phyloP scores from a whole-genome alignment of 23 red algal genomes.

The Gracilaria domingensis region DNA sequence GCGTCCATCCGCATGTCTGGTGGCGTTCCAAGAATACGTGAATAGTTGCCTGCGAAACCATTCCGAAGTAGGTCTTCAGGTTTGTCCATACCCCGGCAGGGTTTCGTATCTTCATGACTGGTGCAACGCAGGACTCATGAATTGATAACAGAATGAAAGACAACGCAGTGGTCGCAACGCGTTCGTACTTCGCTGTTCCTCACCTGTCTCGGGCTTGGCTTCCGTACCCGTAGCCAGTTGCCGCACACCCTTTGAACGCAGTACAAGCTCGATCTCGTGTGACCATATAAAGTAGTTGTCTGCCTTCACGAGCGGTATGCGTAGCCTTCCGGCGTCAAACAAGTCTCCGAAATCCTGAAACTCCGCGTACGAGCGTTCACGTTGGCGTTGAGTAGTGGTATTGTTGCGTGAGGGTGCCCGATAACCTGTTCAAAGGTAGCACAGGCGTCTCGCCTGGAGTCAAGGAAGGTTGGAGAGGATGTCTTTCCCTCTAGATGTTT shows the following conservation, averaged over 20 bases:
- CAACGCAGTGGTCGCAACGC: neutral
- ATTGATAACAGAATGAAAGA: neutral
- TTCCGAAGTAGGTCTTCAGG: neutral
- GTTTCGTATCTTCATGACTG: neutral
- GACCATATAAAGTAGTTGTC: constrained; percentile 29
- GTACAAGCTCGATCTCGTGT: neutral
- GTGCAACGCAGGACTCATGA: constrained; percentile 9
- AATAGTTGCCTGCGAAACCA: neutral
- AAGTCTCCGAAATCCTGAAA: no score
- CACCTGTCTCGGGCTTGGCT: no score
- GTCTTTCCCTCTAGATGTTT: no score
- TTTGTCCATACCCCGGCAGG: neutral
- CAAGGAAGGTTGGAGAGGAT: no score
- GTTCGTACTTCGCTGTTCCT: neutral
- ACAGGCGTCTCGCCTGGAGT: no score
- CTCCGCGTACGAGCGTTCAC: no score
- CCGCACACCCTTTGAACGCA: no score
- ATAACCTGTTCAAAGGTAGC: no score
- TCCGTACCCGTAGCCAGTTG: no score
- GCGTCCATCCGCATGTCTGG: neutral
- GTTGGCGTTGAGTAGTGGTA: no score
- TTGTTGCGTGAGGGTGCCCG: no score
- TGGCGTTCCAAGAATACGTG: neutral
- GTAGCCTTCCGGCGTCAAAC: no score
- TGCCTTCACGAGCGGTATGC: neutral